Evolutionary conservation across 2,329 filamentous ascomycete genomes (phyloP), one percentile per base, ranked within the genome.

Genomic region (Clarireedia homoeocarpa): DNA sequence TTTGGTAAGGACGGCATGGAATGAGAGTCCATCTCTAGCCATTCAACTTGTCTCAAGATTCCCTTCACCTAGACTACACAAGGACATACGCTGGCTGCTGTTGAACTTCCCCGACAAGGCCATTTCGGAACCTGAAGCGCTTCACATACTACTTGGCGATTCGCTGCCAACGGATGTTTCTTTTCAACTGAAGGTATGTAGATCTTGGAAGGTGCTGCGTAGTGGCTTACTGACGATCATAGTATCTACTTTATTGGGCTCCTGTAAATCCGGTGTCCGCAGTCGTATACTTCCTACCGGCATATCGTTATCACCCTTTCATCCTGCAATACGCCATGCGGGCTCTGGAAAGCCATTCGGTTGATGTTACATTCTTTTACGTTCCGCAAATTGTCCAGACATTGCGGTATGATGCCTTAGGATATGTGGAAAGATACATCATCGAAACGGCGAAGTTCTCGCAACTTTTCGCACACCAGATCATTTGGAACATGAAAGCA

Each of bases 401-500:
- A 45, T 79, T 99, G 45, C 86, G 94, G 53, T 96, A 97, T 66
- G 94, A 99, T 75, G 82, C 81, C 12, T 77, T 99, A 24, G 94
- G 94, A 55, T 99, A 99, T 68, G 91, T 96, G 2, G 91, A 96
- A 71, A 83, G 92, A 46, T 99, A 96, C 68, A 97, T 99, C 55
- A 79, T 97, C 15, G 94, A 99, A 73, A 96, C 95, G 0, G 94
- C 91, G 1, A 92, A 95, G 65, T 91, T 96, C 67, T 97, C 94
- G n/a, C 94, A 97, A 71, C 75, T 97, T 7, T 99, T 99, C 71
- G 92, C 95, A 2, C 95, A 99, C 71, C 94, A 99, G 67, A 97
- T 99, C 63, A 99, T 99, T 69, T 99, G 95, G 94, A 99, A 99
- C 70, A 99, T 99, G 87, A 99, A 97, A 71, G 94, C 94, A 34